These are phyloP conservation scores for Aureobasidium pullulans DNA, from an alignment of 2,329 filamentous ascomycete species.

Conservation along the genomic window DNA sequence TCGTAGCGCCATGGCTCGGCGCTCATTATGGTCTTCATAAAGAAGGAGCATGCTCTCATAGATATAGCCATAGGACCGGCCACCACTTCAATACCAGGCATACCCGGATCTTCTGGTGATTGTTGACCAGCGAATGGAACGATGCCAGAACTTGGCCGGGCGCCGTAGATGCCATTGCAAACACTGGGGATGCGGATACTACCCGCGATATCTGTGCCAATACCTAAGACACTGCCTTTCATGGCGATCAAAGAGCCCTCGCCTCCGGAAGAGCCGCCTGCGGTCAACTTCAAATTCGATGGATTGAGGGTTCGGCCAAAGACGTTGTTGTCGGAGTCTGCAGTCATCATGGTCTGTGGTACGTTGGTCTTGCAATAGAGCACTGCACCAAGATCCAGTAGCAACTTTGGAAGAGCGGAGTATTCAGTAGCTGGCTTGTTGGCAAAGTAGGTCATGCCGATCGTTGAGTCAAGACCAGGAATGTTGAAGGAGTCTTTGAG, in stretches of 20 bases:
- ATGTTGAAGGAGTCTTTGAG: constrained; percentile 58
- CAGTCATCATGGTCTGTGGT: constrained; percentile 37
- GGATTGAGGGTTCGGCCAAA: constrained; percentile 52
- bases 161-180: constrained; percentile 43
- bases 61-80: constrained; percentile 25
- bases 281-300: constrained; percentile 50
- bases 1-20: constrained; percentile 51
- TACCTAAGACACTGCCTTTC: constrained; percentile 51
- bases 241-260: constrained; percentile 55
- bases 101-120: constrained; percentile 6
- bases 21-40: constrained; percentile 40
- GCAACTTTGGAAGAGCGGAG: constrained; percentile 29
- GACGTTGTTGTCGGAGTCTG: constrained; percentile 27
- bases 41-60: constrained; percentile 20
- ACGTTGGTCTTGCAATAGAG: constrained; percentile 49
- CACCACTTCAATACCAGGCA: constrained; percentile 15
- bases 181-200: constrained; percentile 78
- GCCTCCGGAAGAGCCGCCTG: constrained; percentile 60
- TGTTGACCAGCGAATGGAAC: constrained; percentile 13
- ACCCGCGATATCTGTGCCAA: constrained; percentile 56
- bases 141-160: constrained; percentile 19
- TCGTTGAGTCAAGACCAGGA: constrained; percentile 48
- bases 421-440: constrained; percentile 25
- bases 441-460: constrained; percentile 52
- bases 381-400: constrained; percentile 39